Evolutionary conservation across 306 rosid genomes (phyloP).

Genomic region (Gleditsia sinensis): DNA sequence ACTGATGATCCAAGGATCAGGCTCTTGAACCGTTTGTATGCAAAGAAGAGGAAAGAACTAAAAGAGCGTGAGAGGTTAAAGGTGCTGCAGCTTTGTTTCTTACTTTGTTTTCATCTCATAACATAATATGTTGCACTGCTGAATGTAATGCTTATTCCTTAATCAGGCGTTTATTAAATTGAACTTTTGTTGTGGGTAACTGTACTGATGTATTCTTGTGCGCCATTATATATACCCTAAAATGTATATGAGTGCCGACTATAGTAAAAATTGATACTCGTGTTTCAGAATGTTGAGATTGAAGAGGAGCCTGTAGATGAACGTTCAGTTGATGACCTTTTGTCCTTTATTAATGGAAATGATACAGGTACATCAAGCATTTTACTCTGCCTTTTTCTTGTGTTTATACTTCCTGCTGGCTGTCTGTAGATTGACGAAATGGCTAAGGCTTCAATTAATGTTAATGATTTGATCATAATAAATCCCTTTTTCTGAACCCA

Average conservation of each 20-base stretch:
- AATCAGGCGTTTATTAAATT: slow-evolving; percentile 11
- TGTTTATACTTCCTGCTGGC: background rate
- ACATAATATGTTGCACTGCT: background rate
- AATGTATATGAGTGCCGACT: slow-evolving; percentile 1
- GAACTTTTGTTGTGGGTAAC: background rate
- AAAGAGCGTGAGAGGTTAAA: slow-evolving; percentile 83
- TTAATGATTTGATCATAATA: background rate
- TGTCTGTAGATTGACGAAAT: slow-evolving; percentile 19
- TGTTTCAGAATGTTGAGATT: slow-evolving; percentile 76
- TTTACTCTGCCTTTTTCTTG: background rate
- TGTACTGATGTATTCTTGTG: background rate
- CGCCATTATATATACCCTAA: background rate
- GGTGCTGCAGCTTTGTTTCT: slow-evolving; percentile 51
- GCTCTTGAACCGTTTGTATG: slow-evolving; percentile 86
- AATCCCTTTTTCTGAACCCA: slow-evolving; percentile 12
- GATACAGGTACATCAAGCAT: slow-evolving; percentile 58
- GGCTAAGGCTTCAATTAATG: slow-evolving; percentile 14
- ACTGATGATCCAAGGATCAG: slow-evolving; percentile 95
- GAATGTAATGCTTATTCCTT: slow-evolving; percentile 26
- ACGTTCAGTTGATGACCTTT: slow-evolving; percentile 89
- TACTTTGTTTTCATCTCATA: slow-evolving; percentile 34
- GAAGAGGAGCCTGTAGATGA: slow-evolving; percentile 80
- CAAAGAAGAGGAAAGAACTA: slow-evolving; percentile 91
- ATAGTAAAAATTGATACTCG: slow-evolving; percentile 11
- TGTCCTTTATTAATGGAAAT: slow-evolving; percentile 90